Evolutionary conservation across 2,329 filamentous ascomycete genomes (phyloP).

Genomic region (Venturia nashicola): DNA sequence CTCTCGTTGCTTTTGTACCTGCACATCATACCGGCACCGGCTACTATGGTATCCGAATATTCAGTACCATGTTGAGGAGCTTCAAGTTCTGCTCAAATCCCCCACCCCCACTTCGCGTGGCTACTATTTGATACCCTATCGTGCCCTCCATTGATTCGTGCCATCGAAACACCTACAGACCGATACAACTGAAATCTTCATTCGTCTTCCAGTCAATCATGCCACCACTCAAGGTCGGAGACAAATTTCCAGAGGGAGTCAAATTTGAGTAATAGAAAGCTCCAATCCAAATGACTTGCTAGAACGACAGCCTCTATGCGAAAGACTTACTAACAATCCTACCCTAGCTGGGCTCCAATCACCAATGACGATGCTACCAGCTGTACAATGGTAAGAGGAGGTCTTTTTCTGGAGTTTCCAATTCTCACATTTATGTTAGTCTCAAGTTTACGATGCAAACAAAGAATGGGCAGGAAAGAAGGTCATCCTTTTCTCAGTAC

Average conservation of each 20-base stretch:
- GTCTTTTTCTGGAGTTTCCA: neutral
- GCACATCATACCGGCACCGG: neutral
- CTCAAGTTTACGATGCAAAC: constrained; percentile 66
- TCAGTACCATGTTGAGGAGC: neutral
- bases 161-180: neutral
- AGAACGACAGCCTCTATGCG: neutral
- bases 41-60: no score
- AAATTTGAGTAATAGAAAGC: constrained; percentile 51
- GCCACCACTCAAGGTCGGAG: constrained; percentile 65
- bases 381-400: constrained; percentile 48
- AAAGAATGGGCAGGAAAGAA: constrained; percentile 63
- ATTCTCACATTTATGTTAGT: constrained; percentile 21
- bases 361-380: constrained; percentile 57
- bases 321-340: constrained; percentile 4
- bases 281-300: neutral
- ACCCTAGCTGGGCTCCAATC: constrained; percentile 63
- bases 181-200: neutral
- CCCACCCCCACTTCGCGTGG: neutral
- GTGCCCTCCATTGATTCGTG: neutral
- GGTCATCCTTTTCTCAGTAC: constrained; percentile 57
- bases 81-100: neutral
- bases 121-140: neutral
- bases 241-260: constrained; percentile 70
- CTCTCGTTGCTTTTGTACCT: no score
- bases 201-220: constrained; percentile 26